A percentile compares a stretch with the other conserved stretches of the same genome.
Evolutionary conservation across 805 yeast genomes (phyloP).

Genomic region (Myxozyma neotropica): DNA sequence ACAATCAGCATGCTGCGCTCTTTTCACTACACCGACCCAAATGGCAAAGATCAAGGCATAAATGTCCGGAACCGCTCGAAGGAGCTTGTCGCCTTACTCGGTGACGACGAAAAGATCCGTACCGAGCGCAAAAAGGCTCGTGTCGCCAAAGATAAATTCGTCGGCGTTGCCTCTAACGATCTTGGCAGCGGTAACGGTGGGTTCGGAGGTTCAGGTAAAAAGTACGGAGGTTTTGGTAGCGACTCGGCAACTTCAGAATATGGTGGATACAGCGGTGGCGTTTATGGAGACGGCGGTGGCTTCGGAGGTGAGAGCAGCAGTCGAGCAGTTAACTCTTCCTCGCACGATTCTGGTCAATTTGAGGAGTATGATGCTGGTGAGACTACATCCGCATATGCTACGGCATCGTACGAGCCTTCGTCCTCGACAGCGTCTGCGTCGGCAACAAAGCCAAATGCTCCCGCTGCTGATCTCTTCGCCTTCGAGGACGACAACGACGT

Average conservation of each 20-base stretch:
- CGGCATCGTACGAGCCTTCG: constrained; percentile 24
- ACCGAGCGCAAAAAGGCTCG: constrained; percentile 90
- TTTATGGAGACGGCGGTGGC: constrained; percentile 50
- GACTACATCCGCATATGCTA: constrained; percentile 46
- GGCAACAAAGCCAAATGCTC: constrained; percentile 12
- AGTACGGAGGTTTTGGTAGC: constrained; percentile 43
- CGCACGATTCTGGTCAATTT: constrained; percentile 23
- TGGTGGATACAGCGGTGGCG: constrained; percentile 44
- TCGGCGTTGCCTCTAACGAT: constrained; percentile 60
- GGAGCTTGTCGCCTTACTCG: constrained; percentile 66
- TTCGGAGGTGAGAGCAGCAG: constrained; percentile 24
- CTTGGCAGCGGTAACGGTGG: constrained; percentile 41
- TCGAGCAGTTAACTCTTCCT: constrained; percentile 1
- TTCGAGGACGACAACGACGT: constrained; percentile 26
- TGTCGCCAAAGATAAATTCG: constrained; percentile 77
- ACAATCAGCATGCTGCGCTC: constrained; percentile 84
- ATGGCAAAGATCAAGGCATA: constrained; percentile 94
- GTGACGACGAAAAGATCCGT: constrained; percentile 75
- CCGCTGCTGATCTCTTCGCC: constrained; percentile 34
- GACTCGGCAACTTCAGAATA: constrained; percentile 37
- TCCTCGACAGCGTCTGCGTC: constrained; percentile 36
- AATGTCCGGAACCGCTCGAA: constrained; percentile 92
- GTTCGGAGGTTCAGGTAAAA: constrained; percentile 43
- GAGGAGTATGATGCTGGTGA: constrained; percentile 36
- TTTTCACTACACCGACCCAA: constrained; percentile 90